Conservation (phyloP, 768 basidiomycete species). For the Tylopilus subfusipes region DNA sequence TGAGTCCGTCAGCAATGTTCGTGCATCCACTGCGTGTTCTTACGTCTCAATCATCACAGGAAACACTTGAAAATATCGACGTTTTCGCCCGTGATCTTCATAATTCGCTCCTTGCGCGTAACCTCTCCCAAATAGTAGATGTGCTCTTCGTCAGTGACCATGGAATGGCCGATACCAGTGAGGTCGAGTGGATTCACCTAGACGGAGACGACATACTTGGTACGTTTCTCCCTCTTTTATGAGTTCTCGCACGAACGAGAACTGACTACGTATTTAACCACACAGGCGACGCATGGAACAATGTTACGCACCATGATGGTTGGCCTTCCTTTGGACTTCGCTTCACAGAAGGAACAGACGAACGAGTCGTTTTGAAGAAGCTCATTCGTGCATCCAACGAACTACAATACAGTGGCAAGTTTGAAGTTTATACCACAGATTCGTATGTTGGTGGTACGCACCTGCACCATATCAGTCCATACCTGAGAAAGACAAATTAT, state of each 20-base stretch:
- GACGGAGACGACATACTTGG: slow-evolving; percentile 46
- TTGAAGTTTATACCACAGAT: slow-evolving; percentile 49
- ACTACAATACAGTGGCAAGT: slow-evolving; percentile 45
- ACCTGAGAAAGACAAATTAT: not conserved
- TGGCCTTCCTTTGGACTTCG: slow-evolving; percentile 90
- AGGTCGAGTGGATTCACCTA: slow-evolving; percentile 70
- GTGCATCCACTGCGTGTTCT: not conserved
- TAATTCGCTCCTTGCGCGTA: slow-evolving; percentile 58
- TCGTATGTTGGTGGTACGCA: slow-evolving; percentile 22
- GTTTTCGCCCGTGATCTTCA: slow-evolving; percentile 70
- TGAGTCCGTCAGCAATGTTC: slow-evolving; percentile 31
- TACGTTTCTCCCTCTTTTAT: slow-evolving; percentile 3
- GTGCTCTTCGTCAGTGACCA: slow-evolving; percentile 88
- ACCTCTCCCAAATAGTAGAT: slow-evolving; percentile 80
- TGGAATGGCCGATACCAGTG: slow-evolving; percentile 89
- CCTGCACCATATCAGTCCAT: not conserved
- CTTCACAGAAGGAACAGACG: slow-evolving; percentile 59
- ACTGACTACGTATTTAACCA: not conserved
- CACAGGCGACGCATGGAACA: slow-evolving; percentile 25
- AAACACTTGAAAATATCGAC: slow-evolving; percentile 67
- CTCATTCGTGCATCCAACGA: slow-evolving; percentile 50
- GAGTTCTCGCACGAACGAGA: not conserved
- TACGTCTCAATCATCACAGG: slow-evolving; percentile 33
- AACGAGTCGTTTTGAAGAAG: slow-evolving; percentile 49
- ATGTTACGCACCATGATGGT: slow-evolving; percentile 62